Base-by-base conservation (phyloP, 1,284 basidiomycete genomes). In the Trametes sp. region DNA sequence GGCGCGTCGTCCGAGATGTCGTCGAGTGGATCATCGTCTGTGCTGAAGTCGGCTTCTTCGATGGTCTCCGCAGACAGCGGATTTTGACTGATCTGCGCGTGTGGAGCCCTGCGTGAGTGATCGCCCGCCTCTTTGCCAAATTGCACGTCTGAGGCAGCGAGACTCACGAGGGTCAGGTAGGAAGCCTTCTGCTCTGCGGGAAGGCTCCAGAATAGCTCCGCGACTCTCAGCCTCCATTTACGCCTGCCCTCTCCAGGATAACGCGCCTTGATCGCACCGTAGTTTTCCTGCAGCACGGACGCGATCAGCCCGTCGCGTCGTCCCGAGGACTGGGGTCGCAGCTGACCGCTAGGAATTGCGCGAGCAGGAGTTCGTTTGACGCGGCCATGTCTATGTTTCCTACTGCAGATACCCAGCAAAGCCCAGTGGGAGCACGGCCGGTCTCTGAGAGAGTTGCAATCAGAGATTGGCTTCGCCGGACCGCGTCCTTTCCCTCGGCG, bases 1-100 rank as follows among this genome's bases (percentile, higher is more conserved):
- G 73, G 73, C 5, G 69, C 73, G 52, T 78, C 73, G 48, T 68
- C 70, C 23, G 76, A 70, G 45, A 77, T 61, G 29, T 53, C 71
- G 64, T 84, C 82, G 46, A 76, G 66, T 8, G 83, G 77, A 72
- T 89, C 87, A 16, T 79, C 81, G 57, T 87, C 84, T 3, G 75
- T 75, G 44, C 70, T 70, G 42, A 80, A 71, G 35, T 67, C 67
- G 28, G 67, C 59, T 13, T 70, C 62, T 51, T 67, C 69, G 24
- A 62, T 28, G 45, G 28, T 51, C n/a, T 66, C 62, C 28, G 51
- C 38, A 36, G 58, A 42, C 24, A 57, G 55, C 1, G 56, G 58
- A 67, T 59, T 65, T 65, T 65, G 66, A 63, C 53, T 65, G 64
- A 64, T 68, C 67, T 65, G 61, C 33, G 52, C 24, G 16, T 16